Percentiles rank a stretch among this genome's conserved stretches.
phyloP scores from a whole-genome alignment of 148 eudicot genomes.

The Arbutus unedo region DNA sequence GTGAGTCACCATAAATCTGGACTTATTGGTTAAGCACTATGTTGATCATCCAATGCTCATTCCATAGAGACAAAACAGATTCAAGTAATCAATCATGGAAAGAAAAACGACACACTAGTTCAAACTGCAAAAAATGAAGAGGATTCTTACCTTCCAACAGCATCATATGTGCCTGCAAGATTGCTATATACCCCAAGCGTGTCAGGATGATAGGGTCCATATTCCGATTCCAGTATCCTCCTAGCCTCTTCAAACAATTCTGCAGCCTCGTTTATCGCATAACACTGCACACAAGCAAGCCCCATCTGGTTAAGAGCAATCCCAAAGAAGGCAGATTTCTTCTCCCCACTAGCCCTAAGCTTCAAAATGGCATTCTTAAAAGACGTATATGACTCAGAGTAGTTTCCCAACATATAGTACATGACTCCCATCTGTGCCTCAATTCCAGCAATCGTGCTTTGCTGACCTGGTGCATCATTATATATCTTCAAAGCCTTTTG shows the following conservation, averaged over 20 bases:
- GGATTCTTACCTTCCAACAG: slow-evolving; percentile 76
- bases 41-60: background rate
- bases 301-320: slow-evolving; percentile 99
- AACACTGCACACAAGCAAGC: slow-evolving; percentile 87
- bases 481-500: slow-evolving; percentile 89
- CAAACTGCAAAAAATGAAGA: background rate
- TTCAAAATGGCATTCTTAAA: slow-evolving; percentile 66
- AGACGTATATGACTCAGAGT: slow-evolving; percentile 65
- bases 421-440: slow-evolving; percentile 99
- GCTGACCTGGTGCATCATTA: slow-evolving; percentile 89
- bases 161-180: slow-evolving; percentile 98
- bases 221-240: slow-evolving; percentile 77
- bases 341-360: slow-evolving; percentile 86
- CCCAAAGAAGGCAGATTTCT: slow-evolving; percentile 93
- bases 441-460: slow-evolving; percentile 90
- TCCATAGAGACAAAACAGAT: background rate
- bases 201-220: slow-evolving; percentile 89
- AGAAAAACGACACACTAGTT: background rate
- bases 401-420: slow-evolving; percentile 82
- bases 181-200: slow-evolving; percentile 96
- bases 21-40: background rate
- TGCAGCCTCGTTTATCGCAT: slow-evolving; percentile 77
- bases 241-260: slow-evolving; percentile 90
- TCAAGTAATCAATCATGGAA: background rate
- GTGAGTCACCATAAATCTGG: background rate